phyloP scores from a whole-genome alignment of 345 rosid species.

The Reutealis trisperma region DNA sequence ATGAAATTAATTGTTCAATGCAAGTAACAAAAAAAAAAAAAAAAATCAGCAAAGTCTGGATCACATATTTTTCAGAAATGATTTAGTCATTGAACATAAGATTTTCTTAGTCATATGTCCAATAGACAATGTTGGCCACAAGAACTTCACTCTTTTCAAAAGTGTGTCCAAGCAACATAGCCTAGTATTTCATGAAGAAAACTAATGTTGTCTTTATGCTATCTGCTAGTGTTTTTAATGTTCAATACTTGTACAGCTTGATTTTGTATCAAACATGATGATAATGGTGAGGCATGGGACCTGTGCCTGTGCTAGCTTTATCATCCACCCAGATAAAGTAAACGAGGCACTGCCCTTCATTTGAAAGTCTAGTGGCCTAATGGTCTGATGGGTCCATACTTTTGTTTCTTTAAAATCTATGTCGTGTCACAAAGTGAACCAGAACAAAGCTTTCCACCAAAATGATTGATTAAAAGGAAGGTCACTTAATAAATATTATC shows the following conservation, averaged over 20 bases:
- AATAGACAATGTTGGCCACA: not conserved
- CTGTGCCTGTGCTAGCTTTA: constrained; percentile 29
- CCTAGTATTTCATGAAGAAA: constrained; percentile 6
- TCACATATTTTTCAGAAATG: not conserved
- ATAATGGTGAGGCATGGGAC: constrained; percentile 31
- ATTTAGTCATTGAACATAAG: not conserved
- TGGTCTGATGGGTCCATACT: constrained; percentile 49
- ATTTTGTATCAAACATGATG: constrained; percentile 15
- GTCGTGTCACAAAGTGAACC: constrained; percentile 27
- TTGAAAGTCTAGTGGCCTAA: constrained; percentile 22
- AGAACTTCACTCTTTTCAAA: not conserved
- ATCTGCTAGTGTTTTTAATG: constrained; percentile 11
- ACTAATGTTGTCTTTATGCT: constrained; percentile 6
- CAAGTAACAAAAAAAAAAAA: too few species aligned
- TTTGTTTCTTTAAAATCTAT: constrained; percentile 27
- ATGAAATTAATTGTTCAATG: not conserved
- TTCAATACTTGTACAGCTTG: constrained; percentile 17
- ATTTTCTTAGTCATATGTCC: constrained; percentile 9
- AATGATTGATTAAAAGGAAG: constrained; percentile 11
- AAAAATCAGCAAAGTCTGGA: not conserved
- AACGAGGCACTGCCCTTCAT: constrained; percentile 31
- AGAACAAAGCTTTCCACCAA: constrained; percentile 30
- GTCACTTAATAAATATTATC: constrained; percentile 11
- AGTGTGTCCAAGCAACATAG: constrained; percentile 14
- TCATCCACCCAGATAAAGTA: constrained; percentile 51